A percentile compares a stretch with the other conserved stretches of the same genome.
phyloP scores from a whole-genome alignment of 208 protist genomes.

The Crithidia expoeki region DNA sequence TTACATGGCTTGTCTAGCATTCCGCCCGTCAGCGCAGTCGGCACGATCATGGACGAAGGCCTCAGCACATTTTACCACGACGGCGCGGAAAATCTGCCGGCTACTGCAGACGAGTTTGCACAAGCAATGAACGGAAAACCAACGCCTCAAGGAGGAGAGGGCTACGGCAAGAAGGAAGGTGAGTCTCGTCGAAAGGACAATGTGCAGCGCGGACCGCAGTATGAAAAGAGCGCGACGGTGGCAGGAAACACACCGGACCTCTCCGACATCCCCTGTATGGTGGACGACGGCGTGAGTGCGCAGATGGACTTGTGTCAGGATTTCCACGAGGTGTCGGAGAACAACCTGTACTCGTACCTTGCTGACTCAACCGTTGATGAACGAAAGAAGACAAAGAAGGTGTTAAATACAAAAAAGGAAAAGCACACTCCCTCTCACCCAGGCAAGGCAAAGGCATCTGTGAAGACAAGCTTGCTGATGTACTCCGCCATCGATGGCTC shows the following conservation, averaged over 20 bases:
- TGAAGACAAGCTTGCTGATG: not conserved
- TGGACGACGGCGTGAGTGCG: conserved; percentile 3
- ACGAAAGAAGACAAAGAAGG: not conserved
- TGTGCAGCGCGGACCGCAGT: not conserved
- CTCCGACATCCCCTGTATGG: conserved; percentile 6
- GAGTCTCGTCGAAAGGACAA: too few species aligned
- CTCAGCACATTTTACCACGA: conserved; percentile 21
- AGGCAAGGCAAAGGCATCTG: not conserved
- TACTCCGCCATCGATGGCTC: not conserved
- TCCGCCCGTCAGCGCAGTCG: conserved; percentile 3
- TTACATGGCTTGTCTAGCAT: not conserved
- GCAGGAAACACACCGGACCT: conserved; percentile 2
- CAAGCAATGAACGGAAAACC: not conserved
- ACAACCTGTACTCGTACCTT: not conserved
- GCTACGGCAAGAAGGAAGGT: too few species aligned
- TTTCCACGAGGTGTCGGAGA: too few species aligned
- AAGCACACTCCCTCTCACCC: too few species aligned
- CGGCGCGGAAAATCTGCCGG: not conserved
- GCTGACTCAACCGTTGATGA: not conserved
- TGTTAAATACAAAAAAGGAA: too few species aligned
- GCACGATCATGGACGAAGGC: not conserved
- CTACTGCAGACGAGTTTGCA: not conserved
- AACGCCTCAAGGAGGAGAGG: too few species aligned
- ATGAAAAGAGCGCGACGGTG: conserved; percentile 6
- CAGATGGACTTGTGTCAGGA: not conserved